A percentile compares a stretch with the other conserved stretches of the same genome.
Conservation (phyloP, 164 flowering plant species). For the Cinnamomum chago region DNA sequence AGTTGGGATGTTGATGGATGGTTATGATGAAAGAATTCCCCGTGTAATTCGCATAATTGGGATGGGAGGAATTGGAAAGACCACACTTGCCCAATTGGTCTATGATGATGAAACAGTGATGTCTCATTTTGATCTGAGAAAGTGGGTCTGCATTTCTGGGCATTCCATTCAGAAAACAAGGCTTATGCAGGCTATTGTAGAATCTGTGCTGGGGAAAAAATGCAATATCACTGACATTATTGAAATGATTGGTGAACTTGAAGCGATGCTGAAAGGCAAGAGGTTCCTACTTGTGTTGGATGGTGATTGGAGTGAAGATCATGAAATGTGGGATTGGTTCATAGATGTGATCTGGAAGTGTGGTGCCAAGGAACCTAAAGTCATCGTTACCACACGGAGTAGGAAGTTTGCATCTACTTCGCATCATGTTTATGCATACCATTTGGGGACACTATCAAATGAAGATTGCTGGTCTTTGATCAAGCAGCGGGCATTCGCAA, state of each 20-base stretch:
- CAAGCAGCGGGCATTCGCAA: conserved; percentile 5
- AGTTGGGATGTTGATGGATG: not conserved
- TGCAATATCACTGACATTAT: not conserved
- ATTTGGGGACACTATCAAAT: conserved; percentile 9
- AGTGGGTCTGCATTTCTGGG: conserved; percentile 11
- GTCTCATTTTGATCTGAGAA: not conserved
- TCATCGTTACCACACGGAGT: conserved; percentile 15
- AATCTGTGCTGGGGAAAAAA: not conserved
- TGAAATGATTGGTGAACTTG: not conserved
- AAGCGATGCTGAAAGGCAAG: conserved; percentile 11
- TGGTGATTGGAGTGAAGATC: conserved; percentile 16
- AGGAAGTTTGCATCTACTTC: conserved; percentile 4
- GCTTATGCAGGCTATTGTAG: conserved; percentile 1
- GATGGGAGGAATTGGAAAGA: conserved; percentile 13
- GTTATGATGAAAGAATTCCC: no score
- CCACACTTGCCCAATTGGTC: conserved; percentile 8
- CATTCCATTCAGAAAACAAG: not conserved
- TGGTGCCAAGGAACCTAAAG: conserved; percentile 7
- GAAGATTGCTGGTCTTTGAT: conserved; percentile 16
- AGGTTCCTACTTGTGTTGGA: conserved; percentile 16
- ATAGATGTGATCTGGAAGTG: not conserved
- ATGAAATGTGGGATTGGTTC: not conserved
- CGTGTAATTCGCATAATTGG: conserved; percentile 2
- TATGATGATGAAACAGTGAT: conserved; percentile 1
- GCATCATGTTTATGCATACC: not conserved